Percentiles rank a stretch among this genome's conserved stretches.
Conservation (phyloP, 495 filamentous ascomycete species). For the Chaetomium cochliodes region DNA sequence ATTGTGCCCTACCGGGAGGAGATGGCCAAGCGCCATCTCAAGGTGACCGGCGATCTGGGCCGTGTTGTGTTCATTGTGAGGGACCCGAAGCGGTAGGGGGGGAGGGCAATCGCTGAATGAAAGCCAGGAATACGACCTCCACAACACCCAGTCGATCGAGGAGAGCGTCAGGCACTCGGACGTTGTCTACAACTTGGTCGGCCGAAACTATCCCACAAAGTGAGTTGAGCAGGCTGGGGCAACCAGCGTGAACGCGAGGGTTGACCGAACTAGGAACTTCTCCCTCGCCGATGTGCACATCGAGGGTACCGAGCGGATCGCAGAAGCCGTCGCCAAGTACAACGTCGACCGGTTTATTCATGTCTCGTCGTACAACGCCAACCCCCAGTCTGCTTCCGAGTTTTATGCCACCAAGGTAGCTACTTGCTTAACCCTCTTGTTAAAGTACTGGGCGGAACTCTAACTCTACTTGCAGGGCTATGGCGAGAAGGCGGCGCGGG, state of each 20-base stretch:
- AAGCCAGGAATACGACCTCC: conserved; percentile 83
- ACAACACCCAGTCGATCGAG: conserved; percentile 93
- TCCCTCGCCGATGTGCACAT: conserved; percentile 88
- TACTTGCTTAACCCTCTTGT: conserved; percentile 3
- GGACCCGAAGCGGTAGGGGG: neutral
- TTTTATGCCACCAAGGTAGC: conserved; percentile 86
- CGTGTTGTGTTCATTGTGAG: conserved; percentile 78
- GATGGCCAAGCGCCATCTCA: conserved; percentile 95
- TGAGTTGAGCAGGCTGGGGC: conserved; percentile 45
- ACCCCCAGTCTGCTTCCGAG: conserved; percentile 74
- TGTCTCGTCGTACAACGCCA: conserved; percentile 91
- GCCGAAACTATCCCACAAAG: conserved; percentile 95
- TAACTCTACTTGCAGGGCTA: conserved; percentile 54
- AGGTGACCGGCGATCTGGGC: conserved; percentile 90
- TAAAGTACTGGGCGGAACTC: neutral
- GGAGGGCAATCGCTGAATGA: conserved; percentile 26
- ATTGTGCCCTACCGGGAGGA: conserved; percentile 94
- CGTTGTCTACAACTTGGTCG: conserved; percentile 93
- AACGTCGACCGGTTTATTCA: conserved; percentile 97
- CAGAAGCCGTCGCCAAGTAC: conserved; percentile 95
- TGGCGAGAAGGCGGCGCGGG: conserved; percentile 79
- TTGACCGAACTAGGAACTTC: conserved; percentile 73
- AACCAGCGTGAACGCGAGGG: neutral
- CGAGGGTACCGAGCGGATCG: conserved; percentile 92
- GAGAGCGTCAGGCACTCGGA: conserved; percentile 96